Percentiles rank a stretch among this genome's conserved stretches.
phyloP scores from a whole-genome alignment of 805 yeast species.

The Wickerhamiella lipophila region DNA sequence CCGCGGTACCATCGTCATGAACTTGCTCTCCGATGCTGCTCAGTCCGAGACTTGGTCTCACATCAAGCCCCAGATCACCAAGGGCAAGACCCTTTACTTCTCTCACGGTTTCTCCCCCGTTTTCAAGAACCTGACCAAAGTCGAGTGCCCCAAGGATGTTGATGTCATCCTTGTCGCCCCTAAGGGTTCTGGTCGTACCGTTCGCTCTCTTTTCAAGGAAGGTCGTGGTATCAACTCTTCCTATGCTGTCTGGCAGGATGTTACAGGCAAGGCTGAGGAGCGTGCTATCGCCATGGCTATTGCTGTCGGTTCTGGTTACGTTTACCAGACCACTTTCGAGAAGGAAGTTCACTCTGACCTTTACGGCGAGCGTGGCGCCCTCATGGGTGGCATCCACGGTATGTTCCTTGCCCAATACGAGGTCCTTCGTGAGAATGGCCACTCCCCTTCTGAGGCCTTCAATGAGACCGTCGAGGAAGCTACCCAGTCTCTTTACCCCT shows the following conservation, averaged over 20 bases:
- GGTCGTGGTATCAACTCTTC: slow-evolving; percentile 99
- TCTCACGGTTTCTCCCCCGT: slow-evolving; percentile 99
- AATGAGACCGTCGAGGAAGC: slow-evolving; percentile 99
- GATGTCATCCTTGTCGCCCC: slow-evolving; percentile 99
- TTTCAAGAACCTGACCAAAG: slow-evolving; percentile 93
- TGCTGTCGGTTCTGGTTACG: slow-evolving; percentile 99
- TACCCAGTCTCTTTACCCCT: slow-evolving; percentile 97
- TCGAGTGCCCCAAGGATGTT: slow-evolving; percentile 85
- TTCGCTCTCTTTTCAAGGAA: slow-evolving; percentile 97
- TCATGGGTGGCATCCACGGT: slow-evolving; percentile 99
- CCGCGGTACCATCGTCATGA: slow-evolving; percentile 92
- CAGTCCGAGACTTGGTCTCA: slow-evolving; percentile 95
- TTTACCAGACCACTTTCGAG: slow-evolving; percentile 98
- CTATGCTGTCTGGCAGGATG: slow-evolving; percentile 99
- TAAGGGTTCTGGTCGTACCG: slow-evolving; percentile 99
- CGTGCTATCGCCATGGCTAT: slow-evolving; percentile 97
- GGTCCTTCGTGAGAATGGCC: slow-evolving; percentile 98
- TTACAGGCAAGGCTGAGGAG: slow-evolving; percentile 97
- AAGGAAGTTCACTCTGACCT: slow-evolving; percentile 98
- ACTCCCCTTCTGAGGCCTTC: slow-evolving; percentile 99
- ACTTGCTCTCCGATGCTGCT: slow-evolving; percentile 97
- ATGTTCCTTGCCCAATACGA: slow-evolving; percentile 99
- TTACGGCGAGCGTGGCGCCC: slow-evolving; percentile 99
- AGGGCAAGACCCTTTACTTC: slow-evolving; percentile 96
- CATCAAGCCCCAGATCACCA: slow-evolving; percentile 81